These are phyloP conservation scores for Casaregolazyma lundiana DNA, from an alignment of 1,139 yeast species.

Conservation along the genomic window DNA sequence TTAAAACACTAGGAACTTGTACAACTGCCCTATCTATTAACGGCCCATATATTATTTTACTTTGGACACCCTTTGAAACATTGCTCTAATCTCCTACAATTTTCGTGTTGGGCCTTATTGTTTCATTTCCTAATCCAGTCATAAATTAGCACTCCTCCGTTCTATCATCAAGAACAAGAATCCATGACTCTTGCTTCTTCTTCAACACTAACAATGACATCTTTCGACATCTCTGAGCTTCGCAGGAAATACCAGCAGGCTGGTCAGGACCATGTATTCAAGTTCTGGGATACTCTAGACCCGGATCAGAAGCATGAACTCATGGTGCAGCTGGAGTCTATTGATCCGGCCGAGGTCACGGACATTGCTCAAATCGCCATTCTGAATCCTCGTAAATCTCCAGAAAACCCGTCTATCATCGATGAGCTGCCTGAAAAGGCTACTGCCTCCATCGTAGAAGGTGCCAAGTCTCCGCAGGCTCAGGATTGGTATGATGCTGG, in stretches of 20 bases:
- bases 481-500: conserved; percentile 57
- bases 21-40: too few species aligned
- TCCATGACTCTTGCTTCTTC: background rate
- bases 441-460: conserved; percentile 33
- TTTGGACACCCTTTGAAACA: too few species aligned
- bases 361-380: conserved; percentile 29
- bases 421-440: conserved; percentile 35
- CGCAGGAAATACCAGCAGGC: conserved; percentile 30
- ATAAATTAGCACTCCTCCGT: background rate
- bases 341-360: conserved; percentile 35
- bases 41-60: too few species aligned
- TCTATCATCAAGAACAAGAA: background rate
- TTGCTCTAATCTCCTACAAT: background rate
- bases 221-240: conserved; percentile 23
- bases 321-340: conserved; percentile 31
- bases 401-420: conserved; percentile 19
- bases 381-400: conserved; percentile 10
- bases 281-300: conserved; percentile 34
- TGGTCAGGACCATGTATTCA: conserved; percentile 42
- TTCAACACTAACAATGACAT: conserved; percentile 19
- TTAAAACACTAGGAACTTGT: too few species aligned
- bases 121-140: conserved; percentile 3
- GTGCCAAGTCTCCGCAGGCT: conserved; percentile 18
- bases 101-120: background rate
- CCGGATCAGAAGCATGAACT: conserved; percentile 27